Evolutionary conservation across 805 yeast species (phyloP).

Genomic region (Spathaspora girioi): DNA sequence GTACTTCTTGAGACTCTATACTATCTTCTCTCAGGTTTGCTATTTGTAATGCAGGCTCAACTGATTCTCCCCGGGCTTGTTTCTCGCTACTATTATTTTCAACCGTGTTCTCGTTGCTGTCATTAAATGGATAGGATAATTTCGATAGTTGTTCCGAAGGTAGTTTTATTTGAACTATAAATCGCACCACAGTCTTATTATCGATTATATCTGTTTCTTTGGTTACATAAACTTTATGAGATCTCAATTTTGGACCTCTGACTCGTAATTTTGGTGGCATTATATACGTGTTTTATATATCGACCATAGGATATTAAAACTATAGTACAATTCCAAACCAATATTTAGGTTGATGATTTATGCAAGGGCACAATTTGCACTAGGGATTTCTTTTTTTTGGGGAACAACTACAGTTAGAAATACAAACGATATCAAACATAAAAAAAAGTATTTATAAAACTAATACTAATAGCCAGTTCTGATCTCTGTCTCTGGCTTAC

Average conservation of each 20-base stretch:
- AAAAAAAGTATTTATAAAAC: background rate
- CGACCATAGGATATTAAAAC: background rate
- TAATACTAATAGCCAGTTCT: background rate
- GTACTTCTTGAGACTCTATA: background rate
- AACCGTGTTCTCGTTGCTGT: background rate
- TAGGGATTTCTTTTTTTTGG: background rate
- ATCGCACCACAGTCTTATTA: background rate
- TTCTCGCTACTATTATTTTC: background rate
- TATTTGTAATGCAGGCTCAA: slow-evolving; percentile 3
- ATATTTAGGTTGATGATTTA: too few species aligned
- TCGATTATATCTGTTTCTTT: slow-evolving; percentile 1
- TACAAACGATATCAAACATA: background rate
- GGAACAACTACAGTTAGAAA: background rate
- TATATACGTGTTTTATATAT: background rate
- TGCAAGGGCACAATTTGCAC: too few species aligned
- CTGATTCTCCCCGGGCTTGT: background rate
- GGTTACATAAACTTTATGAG: slow-evolving; percentile 4
- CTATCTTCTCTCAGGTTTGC: background rate
- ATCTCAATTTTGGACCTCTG: slow-evolving; percentile 9
- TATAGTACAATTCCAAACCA: background rate
- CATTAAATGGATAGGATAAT: background rate
- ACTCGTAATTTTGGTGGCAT: slow-evolving; percentile 2
- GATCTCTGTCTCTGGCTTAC: background rate
- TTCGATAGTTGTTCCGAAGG: background rate
- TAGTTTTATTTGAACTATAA: background rate